Evolutionary conservation across 2,329 filamentous ascomycete genomes (phyloP).

Genomic region (Diaporthe sp.): DNA sequence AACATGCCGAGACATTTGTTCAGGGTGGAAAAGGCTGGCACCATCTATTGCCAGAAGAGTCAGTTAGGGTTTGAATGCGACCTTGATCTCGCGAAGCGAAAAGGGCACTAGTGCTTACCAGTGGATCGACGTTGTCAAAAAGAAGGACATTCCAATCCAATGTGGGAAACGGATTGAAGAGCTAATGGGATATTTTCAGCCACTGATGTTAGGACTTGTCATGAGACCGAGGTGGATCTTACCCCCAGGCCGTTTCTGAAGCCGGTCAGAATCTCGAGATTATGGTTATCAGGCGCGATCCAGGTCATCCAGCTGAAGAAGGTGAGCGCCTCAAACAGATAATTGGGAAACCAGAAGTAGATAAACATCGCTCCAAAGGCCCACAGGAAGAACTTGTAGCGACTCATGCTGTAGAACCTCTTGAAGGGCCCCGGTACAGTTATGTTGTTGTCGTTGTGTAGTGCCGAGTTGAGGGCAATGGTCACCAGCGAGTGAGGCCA

Average conservation of each 20-base stretch:
- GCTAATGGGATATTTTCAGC: neutral
- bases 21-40: conserved; percentile 56
- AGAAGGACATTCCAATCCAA: conserved; percentile 50
- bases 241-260: conserved; percentile 51
- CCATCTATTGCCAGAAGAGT: neutral
- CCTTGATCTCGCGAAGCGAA: rapidly evolving
- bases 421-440: conserved; percentile 41
- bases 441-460: conserved; percentile 55
- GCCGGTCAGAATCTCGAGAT: conserved; percentile 50
- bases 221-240: neutral
- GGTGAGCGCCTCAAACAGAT: conserved; percentile 60
- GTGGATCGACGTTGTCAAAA: conserved; percentile 48
- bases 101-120: conserved; percentile 61
- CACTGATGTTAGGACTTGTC: too few species aligned
- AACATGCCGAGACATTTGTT: conserved; percentile 74
- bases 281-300: conserved; percentile 61
- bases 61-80: neutral
- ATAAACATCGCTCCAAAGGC: conserved; percentile 62
- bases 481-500: conserved; percentile 65
- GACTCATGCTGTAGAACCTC: conserved; percentile 59
- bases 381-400: conserved; percentile 61
- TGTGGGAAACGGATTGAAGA: conserved; percentile 54
- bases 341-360: conserved; percentile 63
- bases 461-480: conserved; percentile 62
- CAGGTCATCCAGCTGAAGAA: conserved; percentile 68